Evolutionary conservation across 2,329 filamentous ascomycete species (phyloP).

Genomic region (Alternaria ethzedia): DNA sequence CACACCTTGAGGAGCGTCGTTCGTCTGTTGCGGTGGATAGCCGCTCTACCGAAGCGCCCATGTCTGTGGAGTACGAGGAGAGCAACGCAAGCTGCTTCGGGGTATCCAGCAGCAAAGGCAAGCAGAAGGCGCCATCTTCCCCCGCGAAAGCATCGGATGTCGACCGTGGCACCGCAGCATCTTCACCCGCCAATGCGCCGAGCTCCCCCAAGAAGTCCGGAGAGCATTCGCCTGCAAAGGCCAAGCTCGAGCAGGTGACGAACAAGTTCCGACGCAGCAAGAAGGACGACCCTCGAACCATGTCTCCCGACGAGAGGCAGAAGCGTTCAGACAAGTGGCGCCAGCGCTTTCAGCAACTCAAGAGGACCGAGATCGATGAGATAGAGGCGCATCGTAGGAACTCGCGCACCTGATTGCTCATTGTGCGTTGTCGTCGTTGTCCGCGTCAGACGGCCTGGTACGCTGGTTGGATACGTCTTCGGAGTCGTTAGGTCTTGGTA

Average conservation of each 20-base stretch:
- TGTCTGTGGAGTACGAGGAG: conserved; percentile 21
- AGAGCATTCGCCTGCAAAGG: conserved; percentile 53
- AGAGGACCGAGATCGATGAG: conserved; percentile 35
- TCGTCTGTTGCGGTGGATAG: conserved; percentile 10
- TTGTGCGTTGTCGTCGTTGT: background rate
- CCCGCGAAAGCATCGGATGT: conserved; percentile 27
- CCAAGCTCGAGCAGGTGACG: conserved; percentile 55
- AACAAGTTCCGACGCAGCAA: conserved; percentile 52
- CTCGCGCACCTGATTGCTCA: conserved; percentile 7
- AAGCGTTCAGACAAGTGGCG: conserved; percentile 46
- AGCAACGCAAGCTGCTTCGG: conserved; percentile 42
- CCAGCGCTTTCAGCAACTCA: conserved; percentile 44
- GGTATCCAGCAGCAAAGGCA: conserved; percentile 35
- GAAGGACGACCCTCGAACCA: conserved; percentile 44
- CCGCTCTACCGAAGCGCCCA: conserved; percentile 6
- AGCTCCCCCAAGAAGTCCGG: conserved; percentile 46
- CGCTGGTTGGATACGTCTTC: background rate
- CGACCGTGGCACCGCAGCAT: conserved; percentile 19
- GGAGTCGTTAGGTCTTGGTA: background rate
- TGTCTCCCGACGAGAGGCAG: conserved; percentile 48
- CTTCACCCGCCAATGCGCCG: conserved; percentile 32
- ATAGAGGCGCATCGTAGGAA: conserved; percentile 31
- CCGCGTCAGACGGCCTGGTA: background rate
- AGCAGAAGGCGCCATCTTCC: conserved; percentile 37
- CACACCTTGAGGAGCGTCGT: conserved; percentile 17